Evolutionary conservation across 2,329 filamentous ascomycete genomes (phyloP).

Genomic region (Pseudogymnoascus sp.): DNA sequence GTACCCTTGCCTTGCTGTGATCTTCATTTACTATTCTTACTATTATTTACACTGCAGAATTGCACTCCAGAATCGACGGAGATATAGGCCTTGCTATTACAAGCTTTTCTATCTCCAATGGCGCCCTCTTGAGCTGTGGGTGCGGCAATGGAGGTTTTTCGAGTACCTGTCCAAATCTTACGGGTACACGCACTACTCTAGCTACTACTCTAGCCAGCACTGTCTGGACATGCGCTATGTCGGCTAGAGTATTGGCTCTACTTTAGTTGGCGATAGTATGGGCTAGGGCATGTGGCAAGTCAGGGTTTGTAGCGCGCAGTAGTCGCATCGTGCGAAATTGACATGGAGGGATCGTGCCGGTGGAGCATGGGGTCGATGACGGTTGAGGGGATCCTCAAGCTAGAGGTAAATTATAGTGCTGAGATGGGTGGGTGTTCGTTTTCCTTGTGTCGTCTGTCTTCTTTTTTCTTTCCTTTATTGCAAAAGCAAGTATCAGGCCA

Average conservation of each 20-base stretch:
- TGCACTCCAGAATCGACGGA: not conserved
- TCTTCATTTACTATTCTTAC: not conserved
- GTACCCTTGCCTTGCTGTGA: not conserved
- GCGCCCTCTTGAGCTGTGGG: not conserved
- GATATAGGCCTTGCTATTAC: not conserved
- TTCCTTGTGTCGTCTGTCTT: not conserved
- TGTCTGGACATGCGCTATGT: not conserved
- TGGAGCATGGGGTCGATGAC: not conserved
- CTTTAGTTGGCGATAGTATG: not conserved
- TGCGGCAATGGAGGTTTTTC: no score
- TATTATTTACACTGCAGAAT: not conserved
- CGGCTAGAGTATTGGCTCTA: not conserved
- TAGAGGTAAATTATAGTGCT: not conserved
- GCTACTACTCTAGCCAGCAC: not conserved
- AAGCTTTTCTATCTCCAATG: not conserved
- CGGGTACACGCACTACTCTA: not conserved
- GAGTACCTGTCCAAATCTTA: not conserved
- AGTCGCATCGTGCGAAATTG: conserved; percentile 6
- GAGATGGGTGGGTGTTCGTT: not conserved
- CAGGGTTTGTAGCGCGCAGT: not conserved
- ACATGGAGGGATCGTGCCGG: not conserved
- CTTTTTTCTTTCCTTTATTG: not conserved
- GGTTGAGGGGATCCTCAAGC: not conserved
- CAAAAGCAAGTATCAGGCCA: not conserved
- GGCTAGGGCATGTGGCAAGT: not conserved